A percentile compares a stretch with the other conserved stretches of the same genome.
These are phyloP conservation scores for Cryptococcus sp. DNA, from an alignment of 1,284 basidiomycete genomes.

Conservation along the genomic window DNA sequence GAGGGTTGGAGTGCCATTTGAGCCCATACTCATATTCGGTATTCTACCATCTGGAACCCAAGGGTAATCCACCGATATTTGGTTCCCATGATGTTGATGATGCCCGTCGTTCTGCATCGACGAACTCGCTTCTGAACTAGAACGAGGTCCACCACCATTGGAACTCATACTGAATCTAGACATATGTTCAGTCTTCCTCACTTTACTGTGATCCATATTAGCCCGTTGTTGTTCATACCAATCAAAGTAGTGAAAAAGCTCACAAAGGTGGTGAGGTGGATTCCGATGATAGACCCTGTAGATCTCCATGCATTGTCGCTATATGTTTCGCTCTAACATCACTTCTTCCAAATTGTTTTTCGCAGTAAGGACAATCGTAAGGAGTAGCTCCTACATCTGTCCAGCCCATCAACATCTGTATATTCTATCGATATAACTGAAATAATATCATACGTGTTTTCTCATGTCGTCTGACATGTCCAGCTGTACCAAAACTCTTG, in stretches of 20 bases:
- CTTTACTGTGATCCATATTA: too few species aligned
- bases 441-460: slow-evolving; percentile 21
- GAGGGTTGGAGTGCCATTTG: not conserved
- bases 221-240: too few species aligned
- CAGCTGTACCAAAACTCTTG: slow-evolving; percentile 31
- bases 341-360: slow-evolving; percentile 28
- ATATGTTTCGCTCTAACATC: slow-evolving; percentile 35
- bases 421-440: not conserved
- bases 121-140: too few species aligned
- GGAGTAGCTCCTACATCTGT: slow-evolving; percentile 30
- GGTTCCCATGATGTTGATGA: too few species aligned
- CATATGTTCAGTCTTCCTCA: too few species aligned
- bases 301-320: slow-evolving; percentile 22
- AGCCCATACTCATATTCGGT: not conserved
- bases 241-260: not conserved
- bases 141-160: too few species aligned
- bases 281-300: not conserved
- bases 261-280: slow-evolving; percentile 6
- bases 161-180: too few species aligned
- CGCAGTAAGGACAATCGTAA: slow-evolving; percentile 27
- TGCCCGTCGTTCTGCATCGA: too few species aligned
- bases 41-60: not conserved
- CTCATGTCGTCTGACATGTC: slow-evolving; percentile 32
- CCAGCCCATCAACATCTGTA: not conserved
- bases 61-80: not conserved